A percentile compares a stretch with the other conserved stretches of the same genome.
These are phyloP conservation scores for Eremothecium coryli DNA, from an alignment of 1,139 yeast species.

Conservation along the genomic window DNA sequence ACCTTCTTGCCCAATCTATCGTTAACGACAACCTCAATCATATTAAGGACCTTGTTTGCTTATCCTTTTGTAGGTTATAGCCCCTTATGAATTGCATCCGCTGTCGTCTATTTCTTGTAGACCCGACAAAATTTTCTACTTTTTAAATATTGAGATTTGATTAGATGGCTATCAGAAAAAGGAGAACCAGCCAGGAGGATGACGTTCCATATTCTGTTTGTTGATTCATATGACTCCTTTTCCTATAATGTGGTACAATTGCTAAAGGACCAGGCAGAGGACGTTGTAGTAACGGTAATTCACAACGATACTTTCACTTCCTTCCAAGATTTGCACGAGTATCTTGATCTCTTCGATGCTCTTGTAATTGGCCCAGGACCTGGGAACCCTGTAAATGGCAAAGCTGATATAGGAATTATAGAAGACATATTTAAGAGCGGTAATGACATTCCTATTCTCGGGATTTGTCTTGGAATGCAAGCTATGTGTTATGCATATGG, in stretches of 20 bases:
- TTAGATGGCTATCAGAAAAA: no score
- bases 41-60: conserved; percentile 12
- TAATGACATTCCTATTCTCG: conserved; percentile 57
- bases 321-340: conserved; percentile 33
- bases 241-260: conserved; percentile 70
- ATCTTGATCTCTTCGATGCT: conserved; percentile 51
- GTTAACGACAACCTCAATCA: conserved; percentile 44
- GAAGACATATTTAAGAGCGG: conserved; percentile 30
- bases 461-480: conserved; percentile 92
- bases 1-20: conserved; percentile 74
- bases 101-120: no score
- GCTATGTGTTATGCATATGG: conserved; percentile 65
- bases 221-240: conserved; percentile 93
- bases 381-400: conserved; percentile 61
- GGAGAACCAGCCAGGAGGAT: no score
- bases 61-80: not conserved
- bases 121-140: no score
- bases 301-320: conserved; percentile 59
- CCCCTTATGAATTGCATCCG: no score
- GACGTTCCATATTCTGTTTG: conserved; percentile 39
- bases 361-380: conserved; percentile 96
- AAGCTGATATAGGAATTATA: conserved; percentile 68
- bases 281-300: conserved; percentile 52
- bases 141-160: no score
- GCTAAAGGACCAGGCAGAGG: conserved; percentile 36